Evolutionary conservation across 1,284 basidiomycete genomes (phyloP).

Genomic region (Neolentinus lepideus): DNA sequence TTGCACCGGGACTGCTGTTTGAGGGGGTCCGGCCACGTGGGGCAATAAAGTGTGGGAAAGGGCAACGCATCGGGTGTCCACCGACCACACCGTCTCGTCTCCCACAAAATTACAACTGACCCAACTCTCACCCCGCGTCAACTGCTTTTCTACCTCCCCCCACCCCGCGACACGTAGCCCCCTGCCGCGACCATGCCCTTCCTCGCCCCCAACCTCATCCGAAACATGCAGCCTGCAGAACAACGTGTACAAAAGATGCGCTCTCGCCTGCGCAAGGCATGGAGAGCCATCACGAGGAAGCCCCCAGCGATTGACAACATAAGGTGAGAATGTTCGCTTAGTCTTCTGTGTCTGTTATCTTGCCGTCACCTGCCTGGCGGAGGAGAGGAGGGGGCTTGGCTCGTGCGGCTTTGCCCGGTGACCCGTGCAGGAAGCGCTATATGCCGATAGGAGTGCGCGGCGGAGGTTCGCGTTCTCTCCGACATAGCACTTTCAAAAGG

Average conservation of each 20-base stretch:
- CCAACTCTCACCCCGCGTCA: neutral
- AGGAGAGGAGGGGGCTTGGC: neutral
- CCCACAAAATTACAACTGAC: neutral
- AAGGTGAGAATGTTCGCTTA: neutral
- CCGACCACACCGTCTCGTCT: no score
- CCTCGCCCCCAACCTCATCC: neutral
- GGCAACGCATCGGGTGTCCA: no score
- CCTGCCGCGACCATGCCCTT: neutral
- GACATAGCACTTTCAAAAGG: no score
- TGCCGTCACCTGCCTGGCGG: neutral
- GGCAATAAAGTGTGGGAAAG: no score
- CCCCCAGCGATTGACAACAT: neutral
- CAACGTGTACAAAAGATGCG: neutral
- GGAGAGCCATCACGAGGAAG: neutral
- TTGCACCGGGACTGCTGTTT: no score
- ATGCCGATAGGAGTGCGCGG: no score
- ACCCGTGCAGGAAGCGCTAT: no score
- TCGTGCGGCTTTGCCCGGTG: no score
- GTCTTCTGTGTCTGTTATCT: neutral
- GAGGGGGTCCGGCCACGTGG: no score
- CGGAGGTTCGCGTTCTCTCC: no score
- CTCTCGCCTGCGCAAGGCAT: neutral
- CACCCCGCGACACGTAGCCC: neutral
- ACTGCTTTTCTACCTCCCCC: neutral
- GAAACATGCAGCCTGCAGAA: neutral